Percentiles rank a stretch among this genome's conserved stretches.
Conservation (phyloP, 345 rosid genomes). For the Ricinus communis region DNA sequence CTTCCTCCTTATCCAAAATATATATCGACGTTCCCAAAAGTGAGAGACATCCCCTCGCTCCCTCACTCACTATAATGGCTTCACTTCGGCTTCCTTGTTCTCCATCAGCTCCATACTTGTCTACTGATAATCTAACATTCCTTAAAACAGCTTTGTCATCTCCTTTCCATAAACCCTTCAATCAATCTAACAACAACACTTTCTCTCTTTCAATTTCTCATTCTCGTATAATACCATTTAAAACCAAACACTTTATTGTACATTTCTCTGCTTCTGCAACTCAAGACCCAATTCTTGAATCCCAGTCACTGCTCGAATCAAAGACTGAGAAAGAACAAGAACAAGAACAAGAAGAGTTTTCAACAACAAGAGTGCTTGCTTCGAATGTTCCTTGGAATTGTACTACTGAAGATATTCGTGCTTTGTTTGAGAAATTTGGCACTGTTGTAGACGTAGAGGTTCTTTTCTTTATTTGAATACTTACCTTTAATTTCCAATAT, state of each 20-base stretch:
- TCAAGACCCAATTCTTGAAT: conserved; percentile 36
- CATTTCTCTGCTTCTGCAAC: conserved; percentile 44
- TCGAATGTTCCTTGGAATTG: conserved; percentile 74
- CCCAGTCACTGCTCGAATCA: conserved; percentile 7
- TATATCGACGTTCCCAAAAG: neutral
- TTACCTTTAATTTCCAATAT: neutral
- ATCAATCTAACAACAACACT: conserved; percentile 19
- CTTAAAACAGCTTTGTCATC: conserved; percentile 16
- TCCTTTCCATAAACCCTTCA: conserved; percentile 31
- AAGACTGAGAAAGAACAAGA: conserved; percentile 12
- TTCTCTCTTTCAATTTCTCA: conserved; percentile 16
- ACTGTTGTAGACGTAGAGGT: conserved; percentile 77
- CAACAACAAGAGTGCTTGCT: conserved; percentile 58
- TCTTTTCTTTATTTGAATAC: neutral
- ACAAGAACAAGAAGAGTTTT: conserved; percentile 41
- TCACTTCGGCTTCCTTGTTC: conserved; percentile 43
- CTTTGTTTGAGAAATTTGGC: conserved; percentile 71
- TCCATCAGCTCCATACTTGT: conserved; percentile 27
- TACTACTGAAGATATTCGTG: conserved; percentile 73
- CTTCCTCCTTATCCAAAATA: neutral
- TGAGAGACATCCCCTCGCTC: neutral
- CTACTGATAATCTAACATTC: conserved; percentile 11
- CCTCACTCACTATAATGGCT: conserved; percentile 28
- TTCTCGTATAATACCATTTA: conserved; percentile 14
- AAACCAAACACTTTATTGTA: conserved; percentile 26